Conservation (phyloP, 192 early-diverging fungal genomes). For the Coemansia sp. region DNA sequence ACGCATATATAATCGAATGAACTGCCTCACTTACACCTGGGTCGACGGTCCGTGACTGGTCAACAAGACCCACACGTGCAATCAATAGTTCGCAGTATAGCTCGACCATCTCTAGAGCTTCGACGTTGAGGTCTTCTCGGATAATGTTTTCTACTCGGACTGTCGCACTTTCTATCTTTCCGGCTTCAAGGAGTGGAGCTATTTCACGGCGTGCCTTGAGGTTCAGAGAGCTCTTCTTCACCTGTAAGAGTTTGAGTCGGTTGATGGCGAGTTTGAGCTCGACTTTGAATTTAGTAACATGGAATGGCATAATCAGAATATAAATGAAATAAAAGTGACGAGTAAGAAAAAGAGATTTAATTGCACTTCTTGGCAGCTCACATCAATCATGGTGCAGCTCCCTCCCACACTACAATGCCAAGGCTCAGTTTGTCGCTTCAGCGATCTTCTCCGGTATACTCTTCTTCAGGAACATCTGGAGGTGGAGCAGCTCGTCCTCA, state of each 20-base stretch:
- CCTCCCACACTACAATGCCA: neutral
- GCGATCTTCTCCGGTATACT: slow-evolving; percentile 41
- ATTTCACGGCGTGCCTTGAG: slow-evolving; percentile 80
- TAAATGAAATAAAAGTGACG: neutral
- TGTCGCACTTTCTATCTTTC: slow-evolving; percentile 84
- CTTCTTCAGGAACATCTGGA: slow-evolving; percentile 64
- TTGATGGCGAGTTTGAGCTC: slow-evolving; percentile 86
- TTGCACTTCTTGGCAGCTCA: neutral
- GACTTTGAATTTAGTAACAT: slow-evolving; percentile 66
- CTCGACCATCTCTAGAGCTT: slow-evolving; percentile 92
- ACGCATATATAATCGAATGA: slow-evolving; percentile 88
- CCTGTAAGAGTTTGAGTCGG: slow-evolving; percentile 84
- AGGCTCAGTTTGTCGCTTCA: neutral
- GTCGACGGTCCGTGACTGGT: slow-evolving; percentile 82
- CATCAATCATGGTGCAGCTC: neutral
- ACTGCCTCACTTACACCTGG: slow-evolving; percentile 83
- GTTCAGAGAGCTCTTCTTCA: slow-evolving; percentile 78
- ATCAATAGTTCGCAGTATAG: slow-evolving; percentile 86
- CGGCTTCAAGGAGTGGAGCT: slow-evolving; percentile 71
- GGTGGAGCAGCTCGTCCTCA: slow-evolving; percentile 67
- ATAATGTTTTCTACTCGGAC: slow-evolving; percentile 93
- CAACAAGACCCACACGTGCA: slow-evolving; percentile 85
- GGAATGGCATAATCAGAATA: slow-evolving; percentile 8
- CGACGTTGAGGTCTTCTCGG: slow-evolving; percentile 88
- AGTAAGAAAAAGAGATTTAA: neutral